Evolutionary conservation across 1,284 basidiomycete species (phyloP), one percentile per base, ranked within the genome.

Genomic region (Agroathelia rolfsii): DNA sequence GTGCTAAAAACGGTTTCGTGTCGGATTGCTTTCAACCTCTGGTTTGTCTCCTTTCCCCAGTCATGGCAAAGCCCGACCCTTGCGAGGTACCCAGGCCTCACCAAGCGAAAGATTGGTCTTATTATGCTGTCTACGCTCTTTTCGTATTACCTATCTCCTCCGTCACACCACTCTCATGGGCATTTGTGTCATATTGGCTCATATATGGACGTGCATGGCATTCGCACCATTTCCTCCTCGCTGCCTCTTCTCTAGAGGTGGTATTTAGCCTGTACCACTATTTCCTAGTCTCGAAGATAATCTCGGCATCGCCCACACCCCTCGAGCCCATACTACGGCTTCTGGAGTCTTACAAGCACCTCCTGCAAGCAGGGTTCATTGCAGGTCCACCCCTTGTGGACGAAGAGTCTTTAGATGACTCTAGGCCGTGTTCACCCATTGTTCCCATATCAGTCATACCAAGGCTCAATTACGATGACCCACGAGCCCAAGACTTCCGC

Each of bases 251-350:
- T 11, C 37, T 21, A 18, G 49, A 90, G 82, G 69, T 76, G n/a
- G 50, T 77, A 39, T 94, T 93, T 57, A 80, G 78, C 40, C 49
- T 87, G 25, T 78, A 85, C 53, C 71, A 86, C 47, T 58, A 58
- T 38, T 59, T 65, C 39, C 68, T 89, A 23, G 63, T 68, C 19
- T 56, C 51, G 27, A 57, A n/a, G n/a, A n/a, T n/a, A n/a, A n/a
- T n/a, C n/a, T n/a, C n/a, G n/a, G n/a, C n/a, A n/a, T n/a, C n/a
- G n/a, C n/a, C n/a, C n/a, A n/a, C n/a, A n/a, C n/a, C n/a, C n/a
- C n/a, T n/a, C n/a, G n/a, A n/a, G n/a, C n/a, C n/a, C n/a, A n/a
- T n/a, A n/a, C n/a, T n/a, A n/a, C n/a, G n/a, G n/a, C n/a, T n/a
- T n/a, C n/a, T n/a, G n/a, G n/a, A n/a, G n/a, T n/a, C n/a, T n/a